phyloP scores from a whole-genome alignment of 148 eudicot species.

The Vaccinium vitisidaea region DNA sequence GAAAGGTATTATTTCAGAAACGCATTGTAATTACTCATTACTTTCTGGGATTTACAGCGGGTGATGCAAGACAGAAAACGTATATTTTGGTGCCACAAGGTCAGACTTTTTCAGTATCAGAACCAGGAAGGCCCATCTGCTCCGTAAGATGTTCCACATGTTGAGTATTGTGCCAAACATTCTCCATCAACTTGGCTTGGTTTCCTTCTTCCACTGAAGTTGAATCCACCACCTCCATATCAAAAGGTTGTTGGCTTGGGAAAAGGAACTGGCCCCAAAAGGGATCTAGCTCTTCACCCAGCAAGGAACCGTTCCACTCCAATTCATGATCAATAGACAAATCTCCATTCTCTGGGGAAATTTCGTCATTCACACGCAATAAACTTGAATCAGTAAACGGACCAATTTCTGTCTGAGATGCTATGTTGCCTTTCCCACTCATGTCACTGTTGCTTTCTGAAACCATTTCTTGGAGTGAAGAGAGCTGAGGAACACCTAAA shows the following conservation, averaged over 20 bases:
- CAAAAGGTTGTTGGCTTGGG: slow-evolving; percentile 16
- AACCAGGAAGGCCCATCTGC: slow-evolving; percentile 65
- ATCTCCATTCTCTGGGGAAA: slow-evolving; percentile 22
- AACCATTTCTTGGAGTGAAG: slow-evolving; percentile 33
- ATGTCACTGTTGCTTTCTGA: slow-evolving; percentile 23
- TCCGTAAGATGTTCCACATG: slow-evolving; percentile 65
- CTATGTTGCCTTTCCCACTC: slow-evolving; percentile 19
- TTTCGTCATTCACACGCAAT: slow-evolving; percentile 19
- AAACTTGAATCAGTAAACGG: slow-evolving; percentile 30
- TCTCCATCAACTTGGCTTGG: slow-evolving; percentile 41
- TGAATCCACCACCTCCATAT: slow-evolving; percentile 35
- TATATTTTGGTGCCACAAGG: slow-evolving; percentile 24
- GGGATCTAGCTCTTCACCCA: slow-evolving; percentile 43
- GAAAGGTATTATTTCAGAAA: background rate
- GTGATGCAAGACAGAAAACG: slow-evolving; percentile 16
- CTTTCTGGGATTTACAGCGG: slow-evolving; percentile 8
- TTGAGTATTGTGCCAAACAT: slow-evolving; percentile 51
- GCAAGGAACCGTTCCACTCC: slow-evolving; percentile 31
- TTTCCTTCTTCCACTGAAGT: slow-evolving; percentile 35
- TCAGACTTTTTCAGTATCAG: slow-evolving; percentile 45
- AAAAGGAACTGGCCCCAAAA: slow-evolving; percentile 44
- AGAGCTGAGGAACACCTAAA: slow-evolving; percentile 30
- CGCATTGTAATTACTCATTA: background rate
- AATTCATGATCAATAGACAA: slow-evolving; percentile 26
- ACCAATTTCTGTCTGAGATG: slow-evolving; percentile 26